Evolutionary conservation across 1,139 yeast genomes (phyloP).

Genomic region (Taphrina communis): DNA sequence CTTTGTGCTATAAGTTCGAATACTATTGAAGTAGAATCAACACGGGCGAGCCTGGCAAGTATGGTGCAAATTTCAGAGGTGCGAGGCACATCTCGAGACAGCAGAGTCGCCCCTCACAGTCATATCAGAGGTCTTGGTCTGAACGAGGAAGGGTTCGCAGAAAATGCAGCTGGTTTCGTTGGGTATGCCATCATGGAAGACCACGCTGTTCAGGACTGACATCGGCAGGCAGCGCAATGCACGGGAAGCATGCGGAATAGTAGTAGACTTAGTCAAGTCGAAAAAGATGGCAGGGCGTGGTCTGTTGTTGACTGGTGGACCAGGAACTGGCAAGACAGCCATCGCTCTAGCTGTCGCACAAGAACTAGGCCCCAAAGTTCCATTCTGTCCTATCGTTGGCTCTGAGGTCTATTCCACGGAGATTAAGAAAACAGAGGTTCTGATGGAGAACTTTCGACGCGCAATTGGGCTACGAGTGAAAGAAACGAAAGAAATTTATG

Average conservation of each 20-base stretch:
- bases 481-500: conserved; percentile 97
- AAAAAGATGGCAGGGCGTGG: conserved; percentile 96
- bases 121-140: conserved; percentile 95
- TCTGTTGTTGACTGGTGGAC: conserved; percentile 93
- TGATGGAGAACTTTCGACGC: conserved; percentile 96
- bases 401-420: conserved; percentile 95
- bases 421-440: conserved; percentile 93
- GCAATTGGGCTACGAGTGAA: conserved; percentile 92
- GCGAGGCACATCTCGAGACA: conserved; percentile 64
- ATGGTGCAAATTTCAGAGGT: conserved; percentile 90
- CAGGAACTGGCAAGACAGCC: conserved; percentile 98
- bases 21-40: background rate
- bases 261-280: conserved; percentile 90
- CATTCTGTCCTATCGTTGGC: conserved; percentile 97
- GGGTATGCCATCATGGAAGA: conserved; percentile 10
- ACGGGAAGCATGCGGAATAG: conserved; percentile 95
- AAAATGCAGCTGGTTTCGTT: conserved; percentile 69
- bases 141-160: conserved; percentile 87
- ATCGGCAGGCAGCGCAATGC: conserved; percentile 75
- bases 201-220: background rate
- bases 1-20: background rate
- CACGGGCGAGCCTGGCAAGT: background rate
- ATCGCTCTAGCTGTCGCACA: conserved; percentile 94
- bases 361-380: conserved; percentile 97
- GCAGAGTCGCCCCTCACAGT: conserved; percentile 94